Conservation (phyloP, 148 eudicot species). For the Persicaria maculosa region DNA sequence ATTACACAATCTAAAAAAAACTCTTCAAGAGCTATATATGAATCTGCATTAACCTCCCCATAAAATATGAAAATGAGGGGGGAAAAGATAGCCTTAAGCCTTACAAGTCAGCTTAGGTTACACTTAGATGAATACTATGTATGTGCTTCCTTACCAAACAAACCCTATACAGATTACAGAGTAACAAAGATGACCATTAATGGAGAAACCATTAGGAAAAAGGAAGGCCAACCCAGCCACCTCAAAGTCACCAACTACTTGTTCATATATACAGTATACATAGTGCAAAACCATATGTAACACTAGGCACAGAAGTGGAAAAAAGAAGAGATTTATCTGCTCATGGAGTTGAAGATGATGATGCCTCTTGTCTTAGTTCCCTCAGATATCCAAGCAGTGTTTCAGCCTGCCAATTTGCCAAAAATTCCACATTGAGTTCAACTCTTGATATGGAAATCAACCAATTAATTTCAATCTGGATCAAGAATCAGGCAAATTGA, state of each 20-base stretch:
- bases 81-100: background rate
- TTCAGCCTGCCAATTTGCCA: conserved; percentile 59
- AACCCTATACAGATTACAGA: background rate
- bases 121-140: background rate
- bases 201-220: conserved; percentile 8
- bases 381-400: conserved; percentile 70
- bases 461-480: background rate
- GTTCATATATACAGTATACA: background rate
- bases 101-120: background rate
- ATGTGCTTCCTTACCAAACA: background rate
- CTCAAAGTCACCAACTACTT: background rate
- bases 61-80: background rate
- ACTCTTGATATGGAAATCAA: background rate
- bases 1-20: background rate
- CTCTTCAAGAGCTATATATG: background rate
- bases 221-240: background rate
- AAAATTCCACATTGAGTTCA: conserved; percentile 13
- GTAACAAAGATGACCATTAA: conserved; percentile 7
- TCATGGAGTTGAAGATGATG: conserved; percentile 62
- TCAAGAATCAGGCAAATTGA: background rate
- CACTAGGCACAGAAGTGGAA: background rate
- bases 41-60: background rate
- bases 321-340: conserved; percentile 10
- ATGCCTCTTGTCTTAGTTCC: conserved; percentile 75
- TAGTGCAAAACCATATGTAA: conserved; percentile 1